These are phyloP conservation scores for Colletotrichum lentis DNA, from an alignment of 2,329 filamentous ascomycete genomes.

Conservation along the genomic window DNA sequence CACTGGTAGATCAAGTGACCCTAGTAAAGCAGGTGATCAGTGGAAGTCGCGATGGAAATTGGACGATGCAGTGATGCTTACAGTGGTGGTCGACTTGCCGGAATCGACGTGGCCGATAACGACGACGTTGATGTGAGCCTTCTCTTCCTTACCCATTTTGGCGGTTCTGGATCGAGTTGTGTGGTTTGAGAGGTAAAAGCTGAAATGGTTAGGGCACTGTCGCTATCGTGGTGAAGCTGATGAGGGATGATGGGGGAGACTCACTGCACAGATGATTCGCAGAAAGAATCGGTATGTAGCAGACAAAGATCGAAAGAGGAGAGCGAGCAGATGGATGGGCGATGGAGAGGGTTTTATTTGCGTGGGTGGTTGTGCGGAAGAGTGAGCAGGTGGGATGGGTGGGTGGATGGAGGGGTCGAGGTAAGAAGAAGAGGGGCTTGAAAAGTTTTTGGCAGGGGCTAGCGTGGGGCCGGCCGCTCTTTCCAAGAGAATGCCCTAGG, in stretches of 20 bases:
- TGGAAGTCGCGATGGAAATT: not conserved
- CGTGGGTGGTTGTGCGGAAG: constrained; percentile 13
- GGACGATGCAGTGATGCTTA: constrained; percentile 59
- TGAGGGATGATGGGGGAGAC: not conserved
- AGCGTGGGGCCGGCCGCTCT: constrained; percentile 11
- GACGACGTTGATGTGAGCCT: constrained; percentile 97
- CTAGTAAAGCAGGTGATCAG: constrained; percentile 50
- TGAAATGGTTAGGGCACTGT: not conserved
- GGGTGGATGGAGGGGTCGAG: constrained; percentile 16
- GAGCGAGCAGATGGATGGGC: constrained; percentile 11
- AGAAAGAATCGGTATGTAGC: constrained; percentile 22
- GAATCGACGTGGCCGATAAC: constrained; percentile 99
- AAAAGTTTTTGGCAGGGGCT: constrained; percentile 23
- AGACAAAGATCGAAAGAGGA: constrained; percentile 22
- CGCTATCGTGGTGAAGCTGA: not conserved
- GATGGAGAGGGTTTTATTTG: constrained; percentile 19
- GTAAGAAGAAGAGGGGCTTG: constrained; percentile 26
- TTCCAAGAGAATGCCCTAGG: constrained; percentile 28
- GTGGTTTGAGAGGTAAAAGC: constrained; percentile 23
- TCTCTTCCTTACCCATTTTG: constrained; percentile 79
- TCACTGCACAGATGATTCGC: constrained; percentile 20
- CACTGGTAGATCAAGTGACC: constrained; percentile 99
- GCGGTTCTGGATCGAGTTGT: constrained; percentile 30
- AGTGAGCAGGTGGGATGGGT: constrained; percentile 14
- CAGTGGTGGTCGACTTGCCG: constrained; percentile 93